phyloP scores from a whole-genome alignment of 2,329 filamentous ascomycete species.

The Fusarium mexicanum region DNA sequence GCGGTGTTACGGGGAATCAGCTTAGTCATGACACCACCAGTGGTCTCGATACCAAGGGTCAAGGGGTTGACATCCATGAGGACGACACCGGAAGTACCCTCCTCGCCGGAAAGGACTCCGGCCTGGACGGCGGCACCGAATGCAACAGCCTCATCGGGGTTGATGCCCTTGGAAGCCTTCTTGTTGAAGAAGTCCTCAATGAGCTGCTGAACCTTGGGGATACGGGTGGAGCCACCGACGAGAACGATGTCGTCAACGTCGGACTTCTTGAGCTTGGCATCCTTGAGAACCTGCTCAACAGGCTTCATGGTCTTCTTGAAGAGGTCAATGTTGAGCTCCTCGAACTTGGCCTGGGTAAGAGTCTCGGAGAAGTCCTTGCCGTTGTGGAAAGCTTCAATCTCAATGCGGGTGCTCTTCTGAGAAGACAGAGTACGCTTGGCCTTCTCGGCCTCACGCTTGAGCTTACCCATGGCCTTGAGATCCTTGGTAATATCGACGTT shows the following conservation, averaged over 20 bases:
- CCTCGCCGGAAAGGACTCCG: conserved; percentile 91
- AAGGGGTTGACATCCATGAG: conserved; percentile 98
- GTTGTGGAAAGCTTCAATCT: conserved; percentile 97
- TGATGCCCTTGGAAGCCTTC: conserved; percentile 99
- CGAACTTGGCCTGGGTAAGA: conserved; percentile 97
- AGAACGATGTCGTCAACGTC: conserved; percentile 97
- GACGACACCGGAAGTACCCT: conserved; percentile 80
- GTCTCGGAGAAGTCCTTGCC: conserved; percentile 99
- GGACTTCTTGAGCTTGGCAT: conserved; percentile 95
- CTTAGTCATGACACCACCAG: conserved; percentile 97
- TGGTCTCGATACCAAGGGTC: conserved; percentile 97
- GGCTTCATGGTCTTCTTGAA: conserved; percentile 99
- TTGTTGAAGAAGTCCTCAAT: conserved; percentile 97
- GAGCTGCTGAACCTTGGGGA: conserved; percentile 94
- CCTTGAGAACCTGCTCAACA: conserved; percentile 98
- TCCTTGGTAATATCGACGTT: conserved; percentile 92
- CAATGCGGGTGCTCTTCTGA: conserved; percentile 91
- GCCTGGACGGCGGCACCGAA: conserved; percentile 97
- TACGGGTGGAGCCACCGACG: conserved; percentile 98
- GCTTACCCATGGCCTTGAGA: conserved; percentile 97
- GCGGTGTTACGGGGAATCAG: conserved; percentile 94
- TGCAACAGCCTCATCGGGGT: conserved; percentile 98
- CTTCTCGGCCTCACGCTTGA: conserved; percentile 99
- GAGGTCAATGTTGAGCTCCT: conserved; percentile 98
- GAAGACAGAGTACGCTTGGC: conserved; percentile 98